Evolutionary conservation across 257 asterid genomes (phyloP).

Genomic region (Solanum chilense): DNA sequence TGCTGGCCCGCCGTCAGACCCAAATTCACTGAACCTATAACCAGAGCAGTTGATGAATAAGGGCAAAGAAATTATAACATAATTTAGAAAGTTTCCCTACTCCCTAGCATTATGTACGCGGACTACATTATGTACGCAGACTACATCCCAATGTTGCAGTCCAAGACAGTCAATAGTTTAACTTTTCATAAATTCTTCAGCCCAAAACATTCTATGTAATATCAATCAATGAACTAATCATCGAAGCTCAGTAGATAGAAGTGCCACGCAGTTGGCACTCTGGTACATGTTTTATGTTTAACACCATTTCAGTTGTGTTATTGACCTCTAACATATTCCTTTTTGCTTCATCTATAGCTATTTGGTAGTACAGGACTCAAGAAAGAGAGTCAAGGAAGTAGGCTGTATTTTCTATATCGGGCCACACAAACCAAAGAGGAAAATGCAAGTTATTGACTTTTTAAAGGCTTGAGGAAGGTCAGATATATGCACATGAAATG

Average conservation of each 20-base stretch:
- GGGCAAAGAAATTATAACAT: background rate
- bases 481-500: background rate
- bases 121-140: too few relatives aligned
- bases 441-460: background rate
- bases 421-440: background rate
- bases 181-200: background rate
- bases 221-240: background rate
- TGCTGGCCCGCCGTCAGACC: constrained; percentile 87
- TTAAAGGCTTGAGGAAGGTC: background rate
- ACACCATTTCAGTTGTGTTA: background rate
- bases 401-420: background rate
- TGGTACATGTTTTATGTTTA: background rate
- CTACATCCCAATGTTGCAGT: background rate
- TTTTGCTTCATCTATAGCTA: background rate
- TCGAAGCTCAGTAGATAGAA: background rate
- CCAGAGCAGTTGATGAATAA: background rate
- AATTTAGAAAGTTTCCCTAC: background rate
- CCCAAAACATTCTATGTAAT: background rate
- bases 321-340: background rate
- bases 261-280: background rate
- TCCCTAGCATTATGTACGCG: too few relatives aligned
- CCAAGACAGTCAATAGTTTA: background rate
- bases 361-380: background rate
- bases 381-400: background rate
- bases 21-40: constrained; percentile 67